Evolutionary conservation across 805 yeast genomes (phyloP), one percentile per base, ranked within the genome.

Genomic region (Candida vartiovaarae): DNA sequence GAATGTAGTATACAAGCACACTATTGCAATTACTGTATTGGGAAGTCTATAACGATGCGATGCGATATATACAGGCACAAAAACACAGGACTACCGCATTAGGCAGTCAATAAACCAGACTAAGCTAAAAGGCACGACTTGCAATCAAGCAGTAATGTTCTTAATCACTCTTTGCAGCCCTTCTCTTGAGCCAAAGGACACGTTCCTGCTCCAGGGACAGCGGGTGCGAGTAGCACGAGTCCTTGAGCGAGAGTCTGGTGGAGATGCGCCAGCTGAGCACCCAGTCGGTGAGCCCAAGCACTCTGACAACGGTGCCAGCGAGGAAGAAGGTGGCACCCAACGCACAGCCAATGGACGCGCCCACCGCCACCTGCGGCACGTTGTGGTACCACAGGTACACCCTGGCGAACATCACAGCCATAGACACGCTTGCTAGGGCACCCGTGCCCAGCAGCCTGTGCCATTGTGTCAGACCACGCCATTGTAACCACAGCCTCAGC

Each of bases 301-400:
- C 85, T 49, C 96, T 71, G 5, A 76, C 63, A 6, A 82, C 45
- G 0, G 77, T 66, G 4, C 76, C 73, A 1, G 71, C 58, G 4
- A 72, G 47, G 54, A 76, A 84, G 66, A 82, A 88, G 0, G 61
- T 47, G 5, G 76, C 51, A 0, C 93, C 95, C 7, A 79, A 55
- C 0, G 74, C 53, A 0, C 67, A 52, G 0, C 99, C 98, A 6
- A 84, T 60, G 6, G 71, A 48, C 3, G 74, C 63, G 0, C 99
- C 99, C 6, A 83, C 84, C 8, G 72, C 37, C 1, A 90, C 93
- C 62, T 93, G 99, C 24, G 67, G 67, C 15, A 65, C 42, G 23
- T 85, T 74, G 63, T 91, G 99, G 59, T 93, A 91, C 46, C 75
- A 71, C 42, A 93, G 67, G 57, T 87, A 83, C 28, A 85, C 82